Base-by-base conservation (phyloP, 768 basidiomycete species). In the Lactarius akahatsu region DNA sequence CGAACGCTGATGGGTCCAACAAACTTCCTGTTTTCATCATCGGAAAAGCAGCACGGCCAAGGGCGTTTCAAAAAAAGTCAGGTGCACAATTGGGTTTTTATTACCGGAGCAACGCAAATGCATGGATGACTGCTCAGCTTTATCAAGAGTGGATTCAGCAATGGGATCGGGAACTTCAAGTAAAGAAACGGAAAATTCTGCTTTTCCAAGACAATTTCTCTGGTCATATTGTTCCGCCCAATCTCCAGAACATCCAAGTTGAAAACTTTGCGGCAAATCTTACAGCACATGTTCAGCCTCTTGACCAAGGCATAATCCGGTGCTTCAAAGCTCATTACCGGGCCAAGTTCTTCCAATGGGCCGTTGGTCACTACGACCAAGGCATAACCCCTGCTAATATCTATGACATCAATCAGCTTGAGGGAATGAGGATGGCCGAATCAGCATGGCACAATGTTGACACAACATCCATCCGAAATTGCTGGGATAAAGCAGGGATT, bases 21-120 rank as follows among this genome's bases (percentile, higher is more conserved):
- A 62, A 62, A 30, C 38, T 55, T 1, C 52, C 54, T 1, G 54
- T 40, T 9, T 54, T 62, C 4, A 32, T 62, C 10, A 62, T 62
- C 3, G 20, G 61, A 7, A 62, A 55, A 20, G 36, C 36, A 15
- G 20, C 10, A 8, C 4, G 8, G 10, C 61, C 61, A 5, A 9
- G 28, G n/a, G 52, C 47, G 8, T 61, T 61, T 34, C 26, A 45
- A 8, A 45, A 45, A 8, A 45, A 45, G 9, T 45, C 8, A 8
- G 43, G 43, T 6, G 7, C 43, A n/a, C 43, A 45, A 10, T 18
- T 45, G 20, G 20, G 43, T 0, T 45, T 45, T n/a, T 10, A 45
- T 45, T 45, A 45, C 20, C 8, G 20, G 43, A 45, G 20, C 20
- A 45, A 45, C 7, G 2, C 43, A n/a, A 45, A 2, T 1, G 43